Conservation (phyloP, 2,329 filamentous ascomycete species). For the Curvularia eragrostidis region DNA sequence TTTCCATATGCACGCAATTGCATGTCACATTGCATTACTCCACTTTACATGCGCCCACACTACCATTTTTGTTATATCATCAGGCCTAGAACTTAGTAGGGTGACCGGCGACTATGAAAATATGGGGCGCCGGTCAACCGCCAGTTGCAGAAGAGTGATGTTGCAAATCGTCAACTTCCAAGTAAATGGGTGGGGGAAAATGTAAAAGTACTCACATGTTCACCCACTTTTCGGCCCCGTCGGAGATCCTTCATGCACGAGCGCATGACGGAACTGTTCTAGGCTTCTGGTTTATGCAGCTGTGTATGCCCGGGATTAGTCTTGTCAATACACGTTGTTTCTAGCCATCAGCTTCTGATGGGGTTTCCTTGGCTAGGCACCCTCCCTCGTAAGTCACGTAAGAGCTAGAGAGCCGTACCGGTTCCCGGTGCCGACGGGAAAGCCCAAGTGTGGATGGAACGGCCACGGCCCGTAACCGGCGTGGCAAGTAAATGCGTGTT, state of each 20-base stretch:
- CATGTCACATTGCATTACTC: slow-evolving; percentile 20
- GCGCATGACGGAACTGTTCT: slow-evolving; percentile 14
- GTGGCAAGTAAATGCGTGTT: slow-evolving; percentile 5
- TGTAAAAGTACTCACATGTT: slow-evolving; percentile 4
- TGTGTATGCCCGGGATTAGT: not conserved
- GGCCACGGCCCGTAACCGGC: slow-evolving; percentile 31
- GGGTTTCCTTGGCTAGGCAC: slow-evolving; percentile 1
- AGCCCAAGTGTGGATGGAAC: slow-evolving; percentile 20
- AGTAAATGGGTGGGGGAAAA: not conserved
- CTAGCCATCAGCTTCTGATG: not conserved
- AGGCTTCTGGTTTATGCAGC: slow-evolving; percentile 4
- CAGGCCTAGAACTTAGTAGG: not conserved
- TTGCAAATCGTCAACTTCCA: not conserved
- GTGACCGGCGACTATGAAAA: not conserved
- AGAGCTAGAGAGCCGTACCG: slow-evolving; percentile 16
- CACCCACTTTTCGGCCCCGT: slow-evolving; percentile 11
- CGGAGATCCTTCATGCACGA: slow-evolving; percentile 5
- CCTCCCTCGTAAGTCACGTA: slow-evolving; percentile 1
- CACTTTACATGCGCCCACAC: slow-evolving; percentile 8
- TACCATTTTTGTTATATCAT: not conserved
- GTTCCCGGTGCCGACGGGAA: slow-evolving; percentile 20
- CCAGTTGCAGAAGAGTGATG: not conserved
- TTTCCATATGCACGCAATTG: slow-evolving; percentile 18
- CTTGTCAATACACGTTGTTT: not conserved
- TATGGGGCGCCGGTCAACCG: not conserved